Evolutionary conservation across 345 rosid species (phyloP).

Genomic region (Durio zibethinus): DNA sequence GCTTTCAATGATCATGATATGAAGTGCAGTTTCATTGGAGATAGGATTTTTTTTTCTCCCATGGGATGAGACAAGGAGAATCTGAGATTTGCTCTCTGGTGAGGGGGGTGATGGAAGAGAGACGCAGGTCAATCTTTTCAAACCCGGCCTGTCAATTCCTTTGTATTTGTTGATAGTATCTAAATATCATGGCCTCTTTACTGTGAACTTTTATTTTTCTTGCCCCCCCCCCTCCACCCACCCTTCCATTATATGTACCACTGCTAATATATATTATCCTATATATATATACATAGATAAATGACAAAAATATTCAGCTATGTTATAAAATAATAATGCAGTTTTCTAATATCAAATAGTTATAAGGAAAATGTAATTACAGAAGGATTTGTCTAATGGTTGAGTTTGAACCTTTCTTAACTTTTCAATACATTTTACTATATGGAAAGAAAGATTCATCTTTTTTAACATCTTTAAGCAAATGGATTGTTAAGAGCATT

Average conservation of each 20-base stretch:
- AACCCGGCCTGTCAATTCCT: slow-evolving; percentile 56
- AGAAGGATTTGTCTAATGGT: slow-evolving; percentile 17
- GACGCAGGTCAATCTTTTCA: slow-evolving; percentile 62
- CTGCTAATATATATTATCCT: not conserved
- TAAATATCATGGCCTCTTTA: slow-evolving; percentile 38
- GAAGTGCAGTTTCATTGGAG: slow-evolving; percentile 40
- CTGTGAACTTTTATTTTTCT: slow-evolving; percentile 40
- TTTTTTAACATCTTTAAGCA: too few relatives aligned
- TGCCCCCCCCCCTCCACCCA: slow-evolving; percentile 42
- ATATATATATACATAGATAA: not conserved
- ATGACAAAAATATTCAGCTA: not conserved
- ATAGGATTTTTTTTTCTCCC: slow-evolving; percentile 20
- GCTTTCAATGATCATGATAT: slow-evolving; percentile 30
- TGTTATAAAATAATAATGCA: not conserved
- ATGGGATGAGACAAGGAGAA: slow-evolving; percentile 47
- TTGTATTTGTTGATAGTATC: slow-evolving; percentile 47
- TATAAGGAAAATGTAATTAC: not conserved
- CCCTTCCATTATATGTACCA: slow-evolving; percentile 15
- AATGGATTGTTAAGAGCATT: too few relatives aligned
- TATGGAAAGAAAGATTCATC: slow-evolving; percentile 37
- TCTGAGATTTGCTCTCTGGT: slow-evolving; percentile 39
- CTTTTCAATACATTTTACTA: slow-evolving; percentile 23
- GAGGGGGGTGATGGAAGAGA: slow-evolving; percentile 22
- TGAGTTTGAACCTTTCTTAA: slow-evolving; percentile 7
- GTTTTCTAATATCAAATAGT: not conserved